Evolutionary conservation across 768 basidiomycete genomes (phyloP), one percentile per base, ranked within the genome.

Genomic region (Lactifluus volemus): DNA sequence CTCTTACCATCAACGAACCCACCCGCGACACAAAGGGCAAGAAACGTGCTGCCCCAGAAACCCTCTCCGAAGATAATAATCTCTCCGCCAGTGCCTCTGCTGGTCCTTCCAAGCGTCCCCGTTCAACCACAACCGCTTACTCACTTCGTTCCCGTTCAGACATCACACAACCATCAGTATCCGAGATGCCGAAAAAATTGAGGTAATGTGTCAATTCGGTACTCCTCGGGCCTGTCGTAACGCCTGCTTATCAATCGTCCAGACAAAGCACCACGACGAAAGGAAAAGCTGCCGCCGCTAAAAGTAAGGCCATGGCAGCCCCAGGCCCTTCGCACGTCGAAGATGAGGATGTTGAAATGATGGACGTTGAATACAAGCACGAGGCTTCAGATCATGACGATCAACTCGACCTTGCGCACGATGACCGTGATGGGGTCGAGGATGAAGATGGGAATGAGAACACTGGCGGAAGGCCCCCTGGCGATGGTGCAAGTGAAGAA

Each of bases 21-120:
- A 67, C 76, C 3, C 80, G 79, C 69, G 89, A 92, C 75, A 73
- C 74, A 66, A 95, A 95, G 75, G 94, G 92, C 60, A 97, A 97
- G 84, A 96, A 95, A 77, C 88, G 91, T 68, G 92, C 91, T 42
- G 82, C 79, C 36, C 86, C 87, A 51, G 88, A 92, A 74, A 73
- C 77, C 38, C 74, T 74, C 66, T 83, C 83, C 48, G 87, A 88
- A 73, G 84, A 25, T 25, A 25, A 25, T 25, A 25, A 87, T 71
- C 88, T 70, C 52, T 73, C 77, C 67, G 76, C 77, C 49, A 64
- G 73, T 48, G 67, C 76, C 61, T 60, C 67, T 34, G 69, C 75
- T 29, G 76, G 81, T 32, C 78, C 84, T 55, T 77, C 77, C 59
- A 89, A 90, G 74, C 88, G 84, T 67, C 77, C 77, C 52, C 81